A percentile compares a stretch with the other conserved stretches of the same genome.
These are phyloP conservation scores for Penicillium psychrofluorescens DNA, from an alignment of 495 filamentous ascomycete genomes.

Conservation along the genomic window DNA sequence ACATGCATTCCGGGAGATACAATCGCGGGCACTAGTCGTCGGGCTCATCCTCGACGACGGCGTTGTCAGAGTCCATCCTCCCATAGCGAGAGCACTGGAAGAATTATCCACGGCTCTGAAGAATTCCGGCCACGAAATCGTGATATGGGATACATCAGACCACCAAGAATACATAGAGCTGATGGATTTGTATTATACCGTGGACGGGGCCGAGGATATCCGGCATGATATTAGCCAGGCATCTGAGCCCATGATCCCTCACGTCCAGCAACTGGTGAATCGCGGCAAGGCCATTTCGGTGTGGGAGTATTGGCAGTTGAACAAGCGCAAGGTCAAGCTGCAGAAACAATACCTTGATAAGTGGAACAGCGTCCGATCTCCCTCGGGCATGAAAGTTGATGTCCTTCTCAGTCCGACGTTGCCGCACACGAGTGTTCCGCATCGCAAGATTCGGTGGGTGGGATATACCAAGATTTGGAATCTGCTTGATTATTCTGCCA, in stretches of 20 bases:
- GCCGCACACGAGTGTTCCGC: conserved; percentile 41
- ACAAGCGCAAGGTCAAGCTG: conserved; percentile 39
- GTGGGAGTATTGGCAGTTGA: conserved; percentile 50
- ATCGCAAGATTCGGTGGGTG: conserved; percentile 26
- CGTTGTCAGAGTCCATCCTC: conserved; percentile 41
- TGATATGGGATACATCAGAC: conserved; percentile 37
- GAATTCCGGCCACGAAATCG: conserved; percentile 38
- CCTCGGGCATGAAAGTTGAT: conserved; percentile 49
- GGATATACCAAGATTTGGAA: conserved; percentile 67
- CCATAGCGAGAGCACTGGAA: conserved; percentile 34
- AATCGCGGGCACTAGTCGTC: conserved; percentile 35
- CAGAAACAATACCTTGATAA: conserved; percentile 52
- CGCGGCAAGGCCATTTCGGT: conserved; percentile 45
- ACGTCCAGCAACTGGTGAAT: conserved; percentile 38
- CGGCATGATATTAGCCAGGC: conserved; percentile 35
- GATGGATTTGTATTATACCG: conserved; percentile 46
- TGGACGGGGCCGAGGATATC: conserved; percentile 50
- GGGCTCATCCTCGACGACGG: conserved; percentile 45
- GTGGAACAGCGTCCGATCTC: conserved; percentile 43
- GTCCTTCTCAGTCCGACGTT: conserved; percentile 51
- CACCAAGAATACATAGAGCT: conserved; percentile 38
- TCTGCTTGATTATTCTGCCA: conserved; percentile 54
- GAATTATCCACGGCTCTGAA: conserved; percentile 27
- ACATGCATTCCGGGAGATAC: conserved; percentile 27
- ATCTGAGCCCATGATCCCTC: conserved; percentile 49